Base-by-base conservation (phyloP, 495 filamentous ascomycete genomes). In the Echria macrotheca region DNA sequence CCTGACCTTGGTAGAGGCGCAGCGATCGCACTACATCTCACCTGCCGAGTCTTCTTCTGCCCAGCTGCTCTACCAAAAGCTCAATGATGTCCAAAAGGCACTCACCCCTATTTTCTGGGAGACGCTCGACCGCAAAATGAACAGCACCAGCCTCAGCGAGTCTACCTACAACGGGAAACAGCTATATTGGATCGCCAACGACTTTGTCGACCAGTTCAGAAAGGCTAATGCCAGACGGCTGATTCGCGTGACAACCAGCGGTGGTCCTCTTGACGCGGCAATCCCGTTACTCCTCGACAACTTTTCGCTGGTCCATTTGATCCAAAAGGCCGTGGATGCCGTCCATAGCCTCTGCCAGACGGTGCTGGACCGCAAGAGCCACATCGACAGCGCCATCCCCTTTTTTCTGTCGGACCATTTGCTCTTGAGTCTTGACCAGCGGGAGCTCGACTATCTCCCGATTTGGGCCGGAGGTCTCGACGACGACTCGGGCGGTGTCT, bases 381-480 rank as follows among this genome's bases (percentile, higher is more conserved):
- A 39, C 44, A 46, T 52, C 10, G 29, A 39, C 17, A 38, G 47
- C 19, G n/a, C n/a, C n/a, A 49, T 64, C 14, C 43, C 49, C n/a
- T 58, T 55, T 24, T 57, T 57, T 9, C 51, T 69, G 0, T 59
- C 65, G 0, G 54, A 60, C 12, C 65, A 72, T 38, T 39, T 71
- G 0, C 28, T 66, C 5, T 55, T 72, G 2, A 38, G 33, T 2
- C 53, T 73, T 7, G 53, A 58, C 14, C 58, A 68, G n/a, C 53
- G 61, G 5, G 72, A 74, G 58, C 54, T 71, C 15, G 53, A 64
- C 10, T 74, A 63, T 42, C 59, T 75, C 5, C 72, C 72, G 2
- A 64, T 73, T 2, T 75, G 71, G 70, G 72, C 69, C 12, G 69
- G 61, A n/a, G 72, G 72, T 9, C 53, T 69, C 9, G 65, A 74